A percentile compares a stretch with the other conserved stretches of the same genome.
Evolutionary conservation across 75 land plant species (phyloP).

Genomic region (Cupressus sempervirens): DNA sequence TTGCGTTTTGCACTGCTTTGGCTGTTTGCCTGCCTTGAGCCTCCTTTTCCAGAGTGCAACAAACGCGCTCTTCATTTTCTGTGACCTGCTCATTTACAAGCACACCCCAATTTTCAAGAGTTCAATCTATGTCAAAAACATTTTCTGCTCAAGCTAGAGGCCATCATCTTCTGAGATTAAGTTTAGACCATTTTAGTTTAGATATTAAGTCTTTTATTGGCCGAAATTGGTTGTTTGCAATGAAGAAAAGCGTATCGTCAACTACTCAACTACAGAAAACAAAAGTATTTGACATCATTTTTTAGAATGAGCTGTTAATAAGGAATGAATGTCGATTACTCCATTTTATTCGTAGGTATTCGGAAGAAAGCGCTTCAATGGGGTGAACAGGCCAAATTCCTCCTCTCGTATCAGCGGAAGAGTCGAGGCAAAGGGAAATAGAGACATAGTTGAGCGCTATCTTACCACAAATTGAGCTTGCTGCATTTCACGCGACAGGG

Average conservation of each 20-base stretch:
- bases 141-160: background rate
- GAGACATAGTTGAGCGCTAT: background rate
- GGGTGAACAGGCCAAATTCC: background rate
- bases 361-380: background rate
- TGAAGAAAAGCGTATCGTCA: background rate
- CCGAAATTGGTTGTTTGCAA: background rate
- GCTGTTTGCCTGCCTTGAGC: conserved; percentile 18
- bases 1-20: conserved; percentile 53
- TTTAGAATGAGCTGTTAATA: too few relatives aligned
- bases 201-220: background rate
- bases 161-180: background rate
- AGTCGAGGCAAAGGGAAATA: background rate
- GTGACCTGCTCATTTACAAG: conserved; percentile 26
- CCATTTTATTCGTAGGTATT: too few relatives aligned
- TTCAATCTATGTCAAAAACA: background rate
- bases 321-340: too few relatives aligned
- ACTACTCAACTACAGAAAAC: too few relatives aligned
- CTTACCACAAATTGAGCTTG: conserved; percentile 33
- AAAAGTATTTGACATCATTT: too few relatives aligned
- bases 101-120: background rate
- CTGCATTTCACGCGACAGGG: conserved; percentile 42
- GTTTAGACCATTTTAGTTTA: background rate
- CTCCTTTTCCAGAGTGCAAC: conserved; percentile 34
- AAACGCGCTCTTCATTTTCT: conserved; percentile 42
- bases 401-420: too few relatives aligned